Evolutionary conservation across 176 grass and related monocot genomes (phyloP).

Genomic region (Oryza rufipogon): DNA sequence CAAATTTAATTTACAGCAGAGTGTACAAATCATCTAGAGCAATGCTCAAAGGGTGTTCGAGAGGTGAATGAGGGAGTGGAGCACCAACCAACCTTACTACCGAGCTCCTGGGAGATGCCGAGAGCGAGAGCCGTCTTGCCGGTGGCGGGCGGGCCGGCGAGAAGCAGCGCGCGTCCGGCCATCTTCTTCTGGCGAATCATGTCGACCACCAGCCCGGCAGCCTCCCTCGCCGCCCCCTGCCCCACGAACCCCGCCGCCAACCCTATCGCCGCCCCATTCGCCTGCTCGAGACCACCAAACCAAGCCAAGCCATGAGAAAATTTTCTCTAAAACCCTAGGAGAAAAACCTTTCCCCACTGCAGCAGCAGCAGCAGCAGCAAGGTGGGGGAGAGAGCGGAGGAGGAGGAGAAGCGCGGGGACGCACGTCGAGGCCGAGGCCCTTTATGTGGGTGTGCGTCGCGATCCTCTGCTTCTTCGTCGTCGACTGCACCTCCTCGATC

Average conservation of each 20-base stretch:
- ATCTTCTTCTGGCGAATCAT: constrained; percentile 99
- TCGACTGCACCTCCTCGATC: constrained; percentile 94
- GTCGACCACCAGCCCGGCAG: constrained; percentile 66
- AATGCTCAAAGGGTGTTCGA: too few relatives aligned
- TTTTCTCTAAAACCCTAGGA: not conserved
- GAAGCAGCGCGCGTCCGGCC: constrained; percentile 84
- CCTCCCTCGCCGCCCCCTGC: constrained; percentile 82
- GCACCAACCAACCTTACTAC: constrained; percentile 72
- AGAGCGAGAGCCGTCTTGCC: constrained; percentile 91
- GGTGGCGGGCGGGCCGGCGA: constrained; percentile 85
- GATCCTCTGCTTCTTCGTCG: constrained; percentile 89
- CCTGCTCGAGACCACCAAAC: constrained; percentile 40
- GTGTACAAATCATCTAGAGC: too few relatives aligned
- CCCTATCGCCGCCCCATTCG: constrained; percentile 61
- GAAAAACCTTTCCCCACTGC: not conserved
- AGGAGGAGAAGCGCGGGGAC: not conserved
- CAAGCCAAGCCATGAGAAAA: constrained; percentile 19
- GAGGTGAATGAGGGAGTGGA: constrained; percentile 5
- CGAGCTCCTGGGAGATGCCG: constrained; percentile 92
- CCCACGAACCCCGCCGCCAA: constrained; percentile 83
- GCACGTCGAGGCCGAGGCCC: constrained; percentile 2
- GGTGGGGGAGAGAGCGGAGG: not conserved
- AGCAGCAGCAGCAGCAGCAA: not conserved
- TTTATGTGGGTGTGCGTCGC: constrained; percentile 55
- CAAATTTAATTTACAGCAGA: too few relatives aligned